A percentile compares a stretch with the other conserved stretches of the same genome.
Evolutionary conservation across 495 filamentous ascomycete genomes (phyloP).

Genomic region (Achaetomiella virescens): DNA sequence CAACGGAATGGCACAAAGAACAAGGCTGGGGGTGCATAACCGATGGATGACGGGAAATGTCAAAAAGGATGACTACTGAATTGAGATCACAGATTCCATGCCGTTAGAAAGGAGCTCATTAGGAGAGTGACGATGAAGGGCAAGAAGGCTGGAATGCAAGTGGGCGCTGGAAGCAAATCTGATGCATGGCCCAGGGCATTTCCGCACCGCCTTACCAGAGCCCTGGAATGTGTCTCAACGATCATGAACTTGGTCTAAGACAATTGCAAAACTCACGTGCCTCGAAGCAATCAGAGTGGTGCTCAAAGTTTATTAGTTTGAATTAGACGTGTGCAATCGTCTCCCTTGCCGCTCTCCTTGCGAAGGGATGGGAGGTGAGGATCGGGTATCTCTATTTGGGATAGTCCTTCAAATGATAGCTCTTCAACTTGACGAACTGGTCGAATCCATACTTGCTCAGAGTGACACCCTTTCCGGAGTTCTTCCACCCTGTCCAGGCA

Average conservation of each 20-base stretch:
- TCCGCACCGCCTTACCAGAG: slow-evolving; percentile 15
- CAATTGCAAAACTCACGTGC: slow-evolving; percentile 3
- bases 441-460: slow-evolving; percentile 88
- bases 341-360: slow-evolving; percentile 23
- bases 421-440: slow-evolving; percentile 93
- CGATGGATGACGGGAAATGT: slow-evolving; percentile 7
- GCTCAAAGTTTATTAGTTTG: not conserved
- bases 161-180: slow-evolving; percentile 1
- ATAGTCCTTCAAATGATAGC: slow-evolving; percentile 87
- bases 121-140: not conserved
- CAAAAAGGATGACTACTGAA: slow-evolving; percentile 19
- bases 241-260: slow-evolving; percentile 3
- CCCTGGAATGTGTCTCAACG: slow-evolving; percentile 19
- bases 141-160: slow-evolving; percentile 20
- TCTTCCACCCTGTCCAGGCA: slow-evolving; percentile 98
- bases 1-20: slow-evolving; percentile 15
- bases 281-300: slow-evolving; percentile 5
- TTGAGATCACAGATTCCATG: slow-evolving; percentile 13
- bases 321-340: slow-evolving; percentile 3
- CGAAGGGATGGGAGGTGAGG: slow-evolving; percentile 4
- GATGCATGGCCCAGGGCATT: slow-evolving; percentile 5
- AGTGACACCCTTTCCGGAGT: slow-evolving; percentile 84
- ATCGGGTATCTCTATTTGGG: slow-evolving; percentile 51
- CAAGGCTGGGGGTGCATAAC: slow-evolving; percentile 11
- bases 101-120: slow-evolving; percentile 19